phyloP scores from a whole-genome alignment of 169 alveolate genomes.

The Plasmodium adleri region DNA sequence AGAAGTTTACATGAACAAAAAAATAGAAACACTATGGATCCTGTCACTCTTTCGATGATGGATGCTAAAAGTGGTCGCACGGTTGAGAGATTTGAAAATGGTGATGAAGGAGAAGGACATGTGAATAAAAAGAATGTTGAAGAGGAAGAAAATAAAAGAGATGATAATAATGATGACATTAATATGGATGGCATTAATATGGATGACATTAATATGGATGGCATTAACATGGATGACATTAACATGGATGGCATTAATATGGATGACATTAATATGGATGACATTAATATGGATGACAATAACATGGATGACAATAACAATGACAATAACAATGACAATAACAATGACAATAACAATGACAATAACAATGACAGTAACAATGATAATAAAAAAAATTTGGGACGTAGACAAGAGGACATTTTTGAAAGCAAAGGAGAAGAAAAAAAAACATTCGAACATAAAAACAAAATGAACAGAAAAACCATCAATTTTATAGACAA shows the following conservation, averaged over 20 bases:
- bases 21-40: no score
- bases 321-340: background rate
- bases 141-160: background rate
- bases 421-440: background rate
- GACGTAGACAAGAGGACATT: background rate
- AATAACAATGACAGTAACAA: no score
- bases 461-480: background rate
- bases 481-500: conserved; percentile 8
- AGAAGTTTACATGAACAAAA: background rate
- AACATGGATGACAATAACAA: background rate
- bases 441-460: background rate
- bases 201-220: no score
- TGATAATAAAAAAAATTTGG: background rate
- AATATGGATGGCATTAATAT: no score
- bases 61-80: background rate
- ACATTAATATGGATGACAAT: background rate
- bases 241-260: background rate
- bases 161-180: no score
- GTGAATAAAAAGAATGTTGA: background rate
- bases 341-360: background rate
- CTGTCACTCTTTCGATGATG: background rate
- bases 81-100: background rate
- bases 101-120: background rate
- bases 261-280: background rate
- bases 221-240: no score